Conservation (phyloP, 768 basidiomycete species). For the Amanita inopinata region DNA sequence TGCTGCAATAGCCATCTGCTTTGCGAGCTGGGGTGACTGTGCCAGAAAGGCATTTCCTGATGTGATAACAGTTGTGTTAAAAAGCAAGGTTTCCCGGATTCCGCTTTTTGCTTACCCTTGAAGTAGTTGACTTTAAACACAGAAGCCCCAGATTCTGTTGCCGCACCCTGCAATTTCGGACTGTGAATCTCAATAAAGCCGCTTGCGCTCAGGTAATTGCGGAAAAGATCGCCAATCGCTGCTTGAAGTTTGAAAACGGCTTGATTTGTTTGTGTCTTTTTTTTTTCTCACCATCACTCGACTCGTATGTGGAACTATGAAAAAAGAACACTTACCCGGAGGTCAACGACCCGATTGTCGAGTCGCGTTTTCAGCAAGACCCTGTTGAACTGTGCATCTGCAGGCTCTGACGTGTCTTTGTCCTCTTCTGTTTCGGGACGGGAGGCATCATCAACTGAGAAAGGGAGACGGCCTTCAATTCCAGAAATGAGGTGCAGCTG, state of each 20-base stretch:
- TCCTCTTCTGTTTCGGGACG: slow-evolving; percentile 45
- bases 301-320: slow-evolving; percentile 1
- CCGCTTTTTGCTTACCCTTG: slow-evolving; percentile 49
- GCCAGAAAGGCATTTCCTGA: slow-evolving; percentile 86
- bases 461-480: slow-evolving; percentile 73
- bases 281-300: too few species aligned
- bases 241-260: slow-evolving; percentile 90
- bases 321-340: slow-evolving; percentile 51
- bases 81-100: not conserved
- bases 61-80: slow-evolving; percentile 3
- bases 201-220: slow-evolving; percentile 60
- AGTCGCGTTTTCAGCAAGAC: slow-evolving; percentile 91
- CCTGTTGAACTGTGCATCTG: slow-evolving; percentile 57
- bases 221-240: slow-evolving; percentile 83
- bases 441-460: slow-evolving; percentile 87
- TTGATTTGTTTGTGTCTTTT: slow-evolving; percentile 88
- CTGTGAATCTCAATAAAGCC: slow-evolving; percentile 95
- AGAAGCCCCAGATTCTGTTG: slow-evolving; percentile 92
- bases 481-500: slow-evolving; percentile 80
- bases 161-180: slow-evolving; percentile 93
- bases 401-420: slow-evolving; percentile 43
- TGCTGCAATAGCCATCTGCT: slow-evolving; percentile 98
- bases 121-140: slow-evolving; percentile 99
- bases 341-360: slow-evolving; percentile 89
- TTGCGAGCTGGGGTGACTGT: slow-evolving; percentile 94